Percentiles rank a stretch among this genome's conserved stretches.
Evolutionary conservation across 1,139 yeast genomes (phyloP).

Genomic region (Yamadazyma atlantica): DNA sequence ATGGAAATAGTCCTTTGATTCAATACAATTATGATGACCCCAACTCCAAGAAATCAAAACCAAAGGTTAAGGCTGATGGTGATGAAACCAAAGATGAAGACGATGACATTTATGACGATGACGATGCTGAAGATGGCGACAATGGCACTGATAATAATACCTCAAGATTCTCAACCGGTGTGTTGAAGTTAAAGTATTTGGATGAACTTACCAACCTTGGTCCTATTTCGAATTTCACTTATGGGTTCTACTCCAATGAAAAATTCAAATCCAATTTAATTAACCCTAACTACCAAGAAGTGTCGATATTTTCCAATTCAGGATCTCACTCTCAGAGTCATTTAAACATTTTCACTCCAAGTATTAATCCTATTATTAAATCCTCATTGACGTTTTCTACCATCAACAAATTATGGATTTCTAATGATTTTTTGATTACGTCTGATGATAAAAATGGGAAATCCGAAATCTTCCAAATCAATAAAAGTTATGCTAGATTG

Average conservation of each 20-base stretch:
- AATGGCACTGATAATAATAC: constrained; percentile 32
- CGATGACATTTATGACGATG: constrained; percentile 20
- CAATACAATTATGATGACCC: constrained; percentile 28
- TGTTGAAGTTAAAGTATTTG: constrained; percentile 40
- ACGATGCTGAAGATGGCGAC: constrained; percentile 23
- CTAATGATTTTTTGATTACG: constrained; percentile 63
- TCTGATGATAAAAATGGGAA: constrained; percentile 65
- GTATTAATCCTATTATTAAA: constrained; percentile 63
- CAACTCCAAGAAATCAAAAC: constrained; percentile 2
- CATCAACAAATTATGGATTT: constrained; percentile 74
- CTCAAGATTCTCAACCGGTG: constrained; percentile 28
- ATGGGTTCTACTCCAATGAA: constrained; percentile 62
- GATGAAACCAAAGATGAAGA: constrained; percentile 17
- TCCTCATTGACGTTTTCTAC: constrained; percentile 75
- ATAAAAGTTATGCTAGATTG: constrained; percentile 63
- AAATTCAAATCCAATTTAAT: constrained; percentile 57
- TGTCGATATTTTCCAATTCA: constrained; percentile 67
- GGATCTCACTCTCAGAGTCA: constrained; percentile 62
- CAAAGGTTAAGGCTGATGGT: constrained; percentile 12
- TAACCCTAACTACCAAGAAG: constrained; percentile 66
- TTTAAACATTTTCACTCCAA: constrained; percentile 61
- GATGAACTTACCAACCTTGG: constrained; percentile 70
- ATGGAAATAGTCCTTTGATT: constrained; percentile 37
- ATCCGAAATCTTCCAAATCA: constrained; percentile 73
- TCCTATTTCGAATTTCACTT: constrained; percentile 68